Conservation (phyloP, 2,329 filamentous ascomycete genomes). For the Aspergillus jensenii region DNA sequence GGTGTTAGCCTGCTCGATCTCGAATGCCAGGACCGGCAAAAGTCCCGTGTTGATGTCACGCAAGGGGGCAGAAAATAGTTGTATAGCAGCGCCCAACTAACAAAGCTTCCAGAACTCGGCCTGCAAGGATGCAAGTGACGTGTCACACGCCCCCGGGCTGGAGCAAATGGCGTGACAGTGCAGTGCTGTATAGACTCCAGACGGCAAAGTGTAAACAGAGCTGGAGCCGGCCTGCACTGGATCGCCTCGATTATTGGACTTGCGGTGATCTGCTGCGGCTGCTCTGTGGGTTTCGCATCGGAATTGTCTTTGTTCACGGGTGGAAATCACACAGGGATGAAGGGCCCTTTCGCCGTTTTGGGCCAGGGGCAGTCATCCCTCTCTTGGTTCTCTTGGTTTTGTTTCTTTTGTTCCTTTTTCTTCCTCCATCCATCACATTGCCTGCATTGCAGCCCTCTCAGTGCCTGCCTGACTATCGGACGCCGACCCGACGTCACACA, state of each 20-base stretch:
- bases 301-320: not conserved
- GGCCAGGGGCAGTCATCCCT: not conserved
- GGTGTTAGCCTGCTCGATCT: too few species aligned
- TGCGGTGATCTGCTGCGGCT: not conserved
- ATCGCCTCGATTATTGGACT: not conserved
- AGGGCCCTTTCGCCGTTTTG: not conserved
- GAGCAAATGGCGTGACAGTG: not conserved
- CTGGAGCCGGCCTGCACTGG: not conserved
- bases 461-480: not conserved
- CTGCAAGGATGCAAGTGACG: slow-evolving; percentile 7
- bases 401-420: not conserved
- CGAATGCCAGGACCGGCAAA: too few species aligned
- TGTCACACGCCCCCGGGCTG: not conserved
- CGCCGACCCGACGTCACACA: not conserved
- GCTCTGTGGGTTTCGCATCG: too few species aligned
- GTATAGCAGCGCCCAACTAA: not conserved
- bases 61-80: not conserved
- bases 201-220: not conserved
- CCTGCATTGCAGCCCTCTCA: not conserved
- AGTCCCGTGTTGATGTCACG: slow-evolving; percentile 3
- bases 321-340: not conserved
- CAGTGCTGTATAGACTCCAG: not conserved
- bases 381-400: not conserved
- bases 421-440: not conserved
- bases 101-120: slow-evolving; percentile 1